Conservation (phyloP, 208 protist species). For the Leishmania martiniquensis region DNA sequence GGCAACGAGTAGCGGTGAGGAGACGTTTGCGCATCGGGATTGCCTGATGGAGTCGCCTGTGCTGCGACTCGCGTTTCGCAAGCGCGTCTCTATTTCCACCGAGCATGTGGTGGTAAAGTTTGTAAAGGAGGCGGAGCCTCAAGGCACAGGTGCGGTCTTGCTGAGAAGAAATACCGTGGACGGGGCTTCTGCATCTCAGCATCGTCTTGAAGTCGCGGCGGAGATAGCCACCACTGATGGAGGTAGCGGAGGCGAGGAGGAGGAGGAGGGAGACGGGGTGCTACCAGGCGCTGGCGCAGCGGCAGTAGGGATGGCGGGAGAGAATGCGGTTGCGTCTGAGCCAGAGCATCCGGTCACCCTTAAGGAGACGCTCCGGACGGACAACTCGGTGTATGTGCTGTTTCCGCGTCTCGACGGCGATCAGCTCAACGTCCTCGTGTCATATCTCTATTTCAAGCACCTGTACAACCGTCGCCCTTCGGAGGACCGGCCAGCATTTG, state of each 20-base stretch:
- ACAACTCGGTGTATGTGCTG: constrained; percentile 44
- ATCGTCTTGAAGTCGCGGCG: not conserved
- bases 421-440: constrained; percentile 66
- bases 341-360: constrained; percentile 19
- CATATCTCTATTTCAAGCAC: constrained; percentile 90
- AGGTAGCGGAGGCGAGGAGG: not conserved
- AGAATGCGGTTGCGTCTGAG: not conserved
- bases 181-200: not conserved
- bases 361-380: constrained; percentile 40
- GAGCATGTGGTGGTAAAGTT: constrained; percentile 44
- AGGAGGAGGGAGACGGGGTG: not conserved
- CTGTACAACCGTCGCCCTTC: constrained; percentile 61
- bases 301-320: not conserved
- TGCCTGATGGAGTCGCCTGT: constrained; percentile 66
- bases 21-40: constrained; percentile 61
- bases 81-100: constrained; percentile 36
- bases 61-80: constrained; percentile 56
- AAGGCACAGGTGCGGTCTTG: not conserved
- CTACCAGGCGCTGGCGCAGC: not conserved
- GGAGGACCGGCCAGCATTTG: constrained; percentile 60
- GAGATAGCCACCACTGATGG: not conserved
- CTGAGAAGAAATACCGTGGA: not conserved
- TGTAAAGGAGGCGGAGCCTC: not conserved
- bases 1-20: constrained; percentile 53
- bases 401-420: constrained; percentile 55